Evolutionary conservation across 2,329 filamentous ascomycete genomes (phyloP).

Genomic region (Cordyceps cateniannulata): DNA sequence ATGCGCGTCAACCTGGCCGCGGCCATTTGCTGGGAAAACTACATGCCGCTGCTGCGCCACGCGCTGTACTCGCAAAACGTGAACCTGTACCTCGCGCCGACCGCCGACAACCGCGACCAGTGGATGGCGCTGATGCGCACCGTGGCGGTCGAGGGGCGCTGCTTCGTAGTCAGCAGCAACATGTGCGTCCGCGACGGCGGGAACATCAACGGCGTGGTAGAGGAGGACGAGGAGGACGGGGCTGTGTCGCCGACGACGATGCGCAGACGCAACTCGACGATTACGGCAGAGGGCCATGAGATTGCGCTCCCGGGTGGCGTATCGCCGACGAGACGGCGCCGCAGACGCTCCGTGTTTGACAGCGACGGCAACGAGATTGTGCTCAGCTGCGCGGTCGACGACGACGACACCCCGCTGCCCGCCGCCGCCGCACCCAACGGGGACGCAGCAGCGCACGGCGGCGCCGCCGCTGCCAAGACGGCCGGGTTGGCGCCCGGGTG

Average conservation of each 20-base stretch:
- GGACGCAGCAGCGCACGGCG: neutral
- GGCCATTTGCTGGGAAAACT: constrained; percentile 96
- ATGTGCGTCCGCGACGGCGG: constrained; percentile 52
- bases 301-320: constrained; percentile 31
- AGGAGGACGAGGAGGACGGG: neutral
- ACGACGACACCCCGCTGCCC: neutral
- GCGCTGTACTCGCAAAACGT: constrained; percentile 83
- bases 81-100: constrained; percentile 86
- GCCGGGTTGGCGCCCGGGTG: constrained; percentile 22
- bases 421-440: neutral
- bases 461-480: constrained; percentile 16
- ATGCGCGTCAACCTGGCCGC: constrained; percentile 73
- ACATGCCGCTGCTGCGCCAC: constrained; percentile 85
- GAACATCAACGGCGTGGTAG: neutral
- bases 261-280: constrained; percentile 31
- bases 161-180: constrained; percentile 81
- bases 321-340: constrained; percentile 14
- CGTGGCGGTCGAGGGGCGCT: constrained; percentile 71
- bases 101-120: constrained; percentile 74
- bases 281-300: constrained; percentile 42
- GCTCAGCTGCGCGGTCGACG: constrained; percentile 26
- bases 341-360: constrained; percentile 38
- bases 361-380: constrained; percentile 52
- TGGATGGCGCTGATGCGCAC: constrained; percentile 83
- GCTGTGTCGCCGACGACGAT: neutral